Percentiles rank a stretch among this genome's conserved stretches.
Evolutionary conservation across 2,329 filamentous ascomycete species (phyloP).

Genomic region (Fusarium illudens): DNA sequence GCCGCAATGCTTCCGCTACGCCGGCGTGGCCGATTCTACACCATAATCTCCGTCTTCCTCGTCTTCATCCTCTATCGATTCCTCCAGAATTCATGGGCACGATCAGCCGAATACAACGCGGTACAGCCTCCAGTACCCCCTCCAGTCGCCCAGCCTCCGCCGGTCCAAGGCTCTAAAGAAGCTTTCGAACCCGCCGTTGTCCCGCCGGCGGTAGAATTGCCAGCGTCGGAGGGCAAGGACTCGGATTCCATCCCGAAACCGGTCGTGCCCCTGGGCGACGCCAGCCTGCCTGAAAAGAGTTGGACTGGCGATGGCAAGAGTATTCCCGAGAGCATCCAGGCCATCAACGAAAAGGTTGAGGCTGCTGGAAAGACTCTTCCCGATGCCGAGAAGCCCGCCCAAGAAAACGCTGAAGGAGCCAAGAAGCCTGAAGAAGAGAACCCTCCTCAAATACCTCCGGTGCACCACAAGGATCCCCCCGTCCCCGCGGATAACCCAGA

Average conservation of each 20-base stretch:
- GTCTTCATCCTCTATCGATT: slow-evolving; percentile 64
- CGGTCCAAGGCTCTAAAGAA: slow-evolving; percentile 21
- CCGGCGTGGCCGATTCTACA: slow-evolving; percentile 69
- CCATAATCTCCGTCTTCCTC: slow-evolving; percentile 63
- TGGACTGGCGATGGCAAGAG: neutral
- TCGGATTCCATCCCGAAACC: slow-evolving; percentile 21
- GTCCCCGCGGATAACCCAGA: slow-evolving; percentile 31
- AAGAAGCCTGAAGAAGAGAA: slow-evolving; percentile 17
- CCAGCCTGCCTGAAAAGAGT: neutral
- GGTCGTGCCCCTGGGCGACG: slow-evolving; percentile 10
- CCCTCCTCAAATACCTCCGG: slow-evolving; percentile 26
- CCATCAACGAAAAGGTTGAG: neutral
- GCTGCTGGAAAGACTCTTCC: neutral
- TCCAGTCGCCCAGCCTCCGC: slow-evolving; percentile 14
- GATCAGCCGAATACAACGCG: slow-evolving; percentile 25
- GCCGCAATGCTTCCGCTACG: slow-evolving; percentile 59
- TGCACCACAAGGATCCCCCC: slow-evolving; percentile 44
- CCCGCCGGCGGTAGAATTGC: slow-evolving; percentile 27
- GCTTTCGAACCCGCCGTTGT: slow-evolving; percentile 26
- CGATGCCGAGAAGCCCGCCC: slow-evolving; percentile 8
- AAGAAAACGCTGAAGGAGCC: slow-evolving; percentile 4
- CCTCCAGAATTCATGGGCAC: slow-evolving; percentile 53
- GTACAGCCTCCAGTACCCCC: slow-evolving; percentile 9
- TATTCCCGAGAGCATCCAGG: neutral
- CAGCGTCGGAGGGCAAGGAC: slow-evolving; percentile 15